Evolutionary conservation across 2,329 filamentous ascomycete genomes (phyloP).

Genomic region (Exophiala mesophila): DNA sequence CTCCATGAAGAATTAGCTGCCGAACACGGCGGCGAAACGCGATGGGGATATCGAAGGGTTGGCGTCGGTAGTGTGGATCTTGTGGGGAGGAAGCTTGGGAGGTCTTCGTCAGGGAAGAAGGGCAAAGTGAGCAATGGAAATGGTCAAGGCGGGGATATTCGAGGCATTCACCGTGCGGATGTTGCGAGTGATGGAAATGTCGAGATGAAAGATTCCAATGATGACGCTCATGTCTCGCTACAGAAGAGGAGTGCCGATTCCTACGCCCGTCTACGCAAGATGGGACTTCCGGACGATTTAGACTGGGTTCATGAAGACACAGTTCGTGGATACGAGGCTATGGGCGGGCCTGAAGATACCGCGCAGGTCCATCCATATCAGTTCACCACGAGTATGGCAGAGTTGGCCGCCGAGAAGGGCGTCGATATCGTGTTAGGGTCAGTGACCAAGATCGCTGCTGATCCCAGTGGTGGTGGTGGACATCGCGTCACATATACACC

Average conservation of each 20-base stretch:
- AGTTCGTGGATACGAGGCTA: slow-evolving; percentile 68
- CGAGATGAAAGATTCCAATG: background rate
- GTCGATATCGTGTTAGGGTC: slow-evolving; percentile 63
- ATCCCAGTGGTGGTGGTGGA: slow-evolving; percentile 22
- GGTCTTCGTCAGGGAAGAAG: slow-evolving; percentile 20
- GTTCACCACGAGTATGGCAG: slow-evolving; percentile 80
- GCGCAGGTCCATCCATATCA: slow-evolving; percentile 90
- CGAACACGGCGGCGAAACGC: slow-evolving; percentile 69
- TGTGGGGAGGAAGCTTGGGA: slow-evolving; percentile 40
- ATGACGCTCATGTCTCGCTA: slow-evolving; percentile 42
- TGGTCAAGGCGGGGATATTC: slow-evolving; percentile 30
- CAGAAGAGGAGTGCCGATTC: slow-evolving; percentile 53
- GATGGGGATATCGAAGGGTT: slow-evolving; percentile 82
- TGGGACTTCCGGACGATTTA: slow-evolving; percentile 67
- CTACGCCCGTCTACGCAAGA: slow-evolving; percentile 48
- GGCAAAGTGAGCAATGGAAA: background rate
- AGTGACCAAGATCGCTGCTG: slow-evolving; percentile 62
- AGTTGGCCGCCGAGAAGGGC: slow-evolving; percentile 66
- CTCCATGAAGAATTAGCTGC: slow-evolving; percentile 80
- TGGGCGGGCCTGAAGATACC: slow-evolving; percentile 76
- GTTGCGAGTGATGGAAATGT: slow-evolving; percentile 21
- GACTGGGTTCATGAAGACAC: slow-evolving; percentile 74
- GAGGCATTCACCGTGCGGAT: slow-evolving; percentile 17
- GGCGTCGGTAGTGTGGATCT: slow-evolving; percentile 65
- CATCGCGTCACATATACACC: slow-evolving; percentile 55